Conservation (phyloP, 768 basidiomycete genomes). For the Pisolithus marmoratus region DNA sequence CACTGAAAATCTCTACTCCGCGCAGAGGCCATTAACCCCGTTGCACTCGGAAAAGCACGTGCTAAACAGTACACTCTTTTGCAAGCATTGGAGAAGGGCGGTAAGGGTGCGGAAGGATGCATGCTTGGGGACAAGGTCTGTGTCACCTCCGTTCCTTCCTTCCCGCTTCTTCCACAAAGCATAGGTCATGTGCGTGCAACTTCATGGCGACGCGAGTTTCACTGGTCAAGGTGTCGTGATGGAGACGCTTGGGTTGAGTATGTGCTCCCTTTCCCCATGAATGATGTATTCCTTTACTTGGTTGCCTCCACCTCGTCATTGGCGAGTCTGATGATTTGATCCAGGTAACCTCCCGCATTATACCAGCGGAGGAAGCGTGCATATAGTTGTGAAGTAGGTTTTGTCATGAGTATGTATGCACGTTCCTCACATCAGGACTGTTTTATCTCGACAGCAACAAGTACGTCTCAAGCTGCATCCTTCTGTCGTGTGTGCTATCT, state of each 20-base stretch:
- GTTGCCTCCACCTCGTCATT: neutral
- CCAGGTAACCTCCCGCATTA: conserved; percentile 85
- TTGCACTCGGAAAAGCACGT: conserved; percentile 84
- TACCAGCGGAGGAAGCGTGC: conserved; percentile 85
- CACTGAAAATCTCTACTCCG: neutral
- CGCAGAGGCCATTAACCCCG: conserved; percentile 80
- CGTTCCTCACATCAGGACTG: neutral
- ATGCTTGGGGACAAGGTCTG: conserved; percentile 29
- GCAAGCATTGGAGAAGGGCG: conserved; percentile 46
- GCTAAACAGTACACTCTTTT: conserved; percentile 85
- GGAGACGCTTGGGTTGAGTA: conserved; percentile 81
- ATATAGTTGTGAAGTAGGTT: conserved; percentile 85
- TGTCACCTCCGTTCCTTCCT: neutral
- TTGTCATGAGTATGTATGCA: neutral
- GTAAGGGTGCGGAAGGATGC: conserved; percentile 15
- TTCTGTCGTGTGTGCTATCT: neutral
- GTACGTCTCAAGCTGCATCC: conserved; percentile 25
- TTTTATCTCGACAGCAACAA: conserved; percentile 44
- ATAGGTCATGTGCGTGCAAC: conserved; percentile 80
- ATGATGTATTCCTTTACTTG: neutral
- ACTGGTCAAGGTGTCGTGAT: conserved; percentile 88
- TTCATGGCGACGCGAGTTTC: conserved; percentile 92
- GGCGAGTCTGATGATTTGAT: neutral
- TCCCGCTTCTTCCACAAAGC: conserved; percentile 33
- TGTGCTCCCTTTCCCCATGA: conserved; percentile 16